Conservation (phyloP, 371 early-diverging fungal species). For the Mortierella sp. region DNA sequence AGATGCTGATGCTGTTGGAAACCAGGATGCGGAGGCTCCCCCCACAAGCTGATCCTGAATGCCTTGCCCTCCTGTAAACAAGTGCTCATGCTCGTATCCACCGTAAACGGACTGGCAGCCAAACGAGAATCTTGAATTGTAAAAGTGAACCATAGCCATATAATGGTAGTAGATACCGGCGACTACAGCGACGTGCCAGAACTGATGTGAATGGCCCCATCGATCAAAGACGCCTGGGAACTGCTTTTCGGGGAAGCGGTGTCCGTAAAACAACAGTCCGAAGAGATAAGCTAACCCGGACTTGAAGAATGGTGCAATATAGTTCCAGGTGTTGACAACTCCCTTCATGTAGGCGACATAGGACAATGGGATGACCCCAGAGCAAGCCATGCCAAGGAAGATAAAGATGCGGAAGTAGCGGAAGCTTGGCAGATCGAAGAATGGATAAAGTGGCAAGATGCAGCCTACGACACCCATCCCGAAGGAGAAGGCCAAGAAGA, state of each 20-base stretch:
- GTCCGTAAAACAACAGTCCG: constrained; percentile 76
- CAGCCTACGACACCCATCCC: constrained; percentile 70
- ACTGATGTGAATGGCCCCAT: constrained; percentile 80
- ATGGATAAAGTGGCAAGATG: constrained; percentile 68
- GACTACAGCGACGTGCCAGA: constrained; percentile 85
- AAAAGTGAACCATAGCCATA: constrained; percentile 68
- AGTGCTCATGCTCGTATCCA: constrained; percentile 42
- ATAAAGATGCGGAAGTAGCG: constrained; percentile 70
- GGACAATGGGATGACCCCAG: constrained; percentile 69
- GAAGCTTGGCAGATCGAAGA: constrained; percentile 62
- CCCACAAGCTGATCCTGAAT: constrained; percentile 1
- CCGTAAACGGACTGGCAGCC: constrained; percentile 59
- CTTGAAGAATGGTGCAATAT: constrained; percentile 65
- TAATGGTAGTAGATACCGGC: constrained; percentile 80
- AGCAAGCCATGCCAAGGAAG: constrained; percentile 73
- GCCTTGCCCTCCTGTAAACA: not conserved
- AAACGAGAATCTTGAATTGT: constrained; percentile 60
- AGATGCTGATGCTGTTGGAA: constrained; percentile 10
- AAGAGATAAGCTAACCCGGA: constrained; percentile 67
- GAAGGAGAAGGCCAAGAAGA: constrained; percentile 71
- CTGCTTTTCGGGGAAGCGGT: constrained; percentile 79
- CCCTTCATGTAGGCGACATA: constrained; percentile 67
- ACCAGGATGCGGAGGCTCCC: constrained; percentile 22
- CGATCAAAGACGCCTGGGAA: constrained; percentile 83
- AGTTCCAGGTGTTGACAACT: constrained; percentile 53